Conservation (phyloP, 768 basidiomycete species). For the Nidularia pulvinata region DNA sequence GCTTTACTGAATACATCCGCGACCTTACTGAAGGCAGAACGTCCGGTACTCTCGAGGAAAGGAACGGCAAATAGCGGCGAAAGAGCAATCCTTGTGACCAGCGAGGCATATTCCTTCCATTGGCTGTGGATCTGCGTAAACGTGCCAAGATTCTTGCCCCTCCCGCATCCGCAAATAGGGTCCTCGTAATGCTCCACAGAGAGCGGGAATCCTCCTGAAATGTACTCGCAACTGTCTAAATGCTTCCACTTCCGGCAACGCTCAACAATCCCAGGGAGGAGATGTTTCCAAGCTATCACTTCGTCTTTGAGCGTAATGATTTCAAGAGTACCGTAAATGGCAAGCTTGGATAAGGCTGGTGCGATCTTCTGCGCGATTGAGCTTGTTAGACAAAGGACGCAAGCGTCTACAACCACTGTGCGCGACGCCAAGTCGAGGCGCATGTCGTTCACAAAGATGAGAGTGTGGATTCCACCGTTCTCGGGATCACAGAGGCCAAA, state of each 20-base stretch:
- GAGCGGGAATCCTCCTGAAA: constrained; percentile 30
- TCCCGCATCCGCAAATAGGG: constrained; percentile 55
- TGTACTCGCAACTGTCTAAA: constrained; percentile 44
- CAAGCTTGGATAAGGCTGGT: constrained; percentile 11
- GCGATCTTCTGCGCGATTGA: constrained; percentile 8
- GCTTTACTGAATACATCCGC: too few species aligned
- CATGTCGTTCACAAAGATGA: constrained; percentile 46
- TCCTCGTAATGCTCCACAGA: constrained; percentile 26
- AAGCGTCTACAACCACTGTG: constrained; percentile 52
- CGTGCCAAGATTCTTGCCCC: constrained; percentile 39
- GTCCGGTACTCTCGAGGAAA: too few species aligned
- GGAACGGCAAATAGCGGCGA: constrained; percentile 53
- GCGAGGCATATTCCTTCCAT: constrained; percentile 40
- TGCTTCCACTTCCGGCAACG: constrained; percentile 57
- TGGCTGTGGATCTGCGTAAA: constrained; percentile 24
- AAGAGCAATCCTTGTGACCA: constrained; percentile 48
- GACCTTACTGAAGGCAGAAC: too few species aligned
- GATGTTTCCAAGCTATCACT: constrained; percentile 44
- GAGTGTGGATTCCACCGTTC: constrained; percentile 22
- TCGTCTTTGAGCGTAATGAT: constrained; percentile 26
- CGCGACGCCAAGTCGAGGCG: constrained; percentile 46
- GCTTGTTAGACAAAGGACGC: constrained; percentile 35
- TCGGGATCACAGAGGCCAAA: constrained; percentile 19
- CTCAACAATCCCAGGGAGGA: constrained; percentile 50
- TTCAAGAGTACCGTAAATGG: constrained; percentile 3